Evolutionary conservation across 495 filamentous ascomycete species (phyloP), one percentile per base, ranked within the genome.

Genomic region (Trichoderma gamsii): DNA sequence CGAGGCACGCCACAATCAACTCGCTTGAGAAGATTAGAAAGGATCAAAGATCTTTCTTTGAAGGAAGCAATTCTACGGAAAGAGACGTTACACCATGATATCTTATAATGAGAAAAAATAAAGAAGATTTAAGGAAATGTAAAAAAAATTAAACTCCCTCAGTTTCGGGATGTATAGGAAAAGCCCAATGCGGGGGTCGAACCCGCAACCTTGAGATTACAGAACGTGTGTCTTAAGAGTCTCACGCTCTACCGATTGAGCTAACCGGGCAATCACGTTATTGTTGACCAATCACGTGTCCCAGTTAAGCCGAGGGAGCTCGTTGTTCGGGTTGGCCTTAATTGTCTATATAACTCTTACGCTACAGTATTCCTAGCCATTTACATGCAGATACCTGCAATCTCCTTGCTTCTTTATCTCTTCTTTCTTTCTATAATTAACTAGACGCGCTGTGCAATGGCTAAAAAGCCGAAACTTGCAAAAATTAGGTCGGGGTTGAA

Each of bases 161-260:
- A 38, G 25, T 29, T 7, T 61, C 11, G 25, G 23, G 11, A 21
- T 29, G 1, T 65, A 65, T 65, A 65, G 63, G 63, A 65, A 65
- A 12, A 78, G 76, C 76, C 76, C 74, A 72, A 78, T 76, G 76
- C 76, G 76, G 75, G 76, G 74, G 75, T 78, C 76, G 76, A 78
- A 76, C 75, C 75, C 69, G 69, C 69, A 70, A 70, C 68, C 70
- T 70, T 70, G 66, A 70, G 69, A 70, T 70, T 61, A 25, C 56
- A 61, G 56, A 61, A 61, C 56, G 56, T 61, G 56, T 61, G 23
- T 25, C 25, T 32, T 89, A 90, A 90, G 87, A 90, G 87, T 89
- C 87, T 88, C 85, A 89, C 87, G 88, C 88, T 89, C 87, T 89
- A 88, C 87, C 87, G 87, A 90, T 89, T 89, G 87, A 90, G 87